Evolutionary conservation across 495 filamentous ascomycete species (phyloP), one percentile per base, ranked within the genome.

Genomic region (Acidomyces sp.): DNA sequence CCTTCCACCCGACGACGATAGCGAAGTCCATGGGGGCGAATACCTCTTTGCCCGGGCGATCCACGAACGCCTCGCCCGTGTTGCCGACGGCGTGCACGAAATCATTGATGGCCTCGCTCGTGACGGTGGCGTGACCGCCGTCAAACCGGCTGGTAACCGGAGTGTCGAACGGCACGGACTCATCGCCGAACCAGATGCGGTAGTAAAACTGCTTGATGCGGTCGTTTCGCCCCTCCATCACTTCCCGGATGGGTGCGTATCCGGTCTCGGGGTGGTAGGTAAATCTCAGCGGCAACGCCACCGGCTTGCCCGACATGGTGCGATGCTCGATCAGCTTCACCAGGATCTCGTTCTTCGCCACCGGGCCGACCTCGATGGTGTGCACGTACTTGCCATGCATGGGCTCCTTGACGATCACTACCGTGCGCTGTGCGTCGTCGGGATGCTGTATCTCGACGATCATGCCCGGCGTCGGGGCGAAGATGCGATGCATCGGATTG

Each of bases 1-100:
- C 90, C 62, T 97, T 93, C 90, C 90, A 97, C 45, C 90, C 90
- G 13, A 93, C 85, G 19, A 97, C 90, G 45, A 97, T 96, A 41
- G 90, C 90, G 49, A 95, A 97, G 59, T 97, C 90, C 90, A 97
- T 99, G 28, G 92, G 90, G 16, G 90, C 92, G 51, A 77, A 87
- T 51, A 93, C 82, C 54, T 83, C 80, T 65, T 95, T 96, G 41
- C 86, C 92, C 33, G 88, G 88, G 18, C 88, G 77, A 42, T 96
- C 87, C 31, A 97, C 88, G 45, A 96, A 97, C n/a, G 92, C 90
- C 56, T 96, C 90, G 22, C 90, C 85, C 10, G 85, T 96, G 61
- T 97, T 97, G 31, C 90, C 86, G 44, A 97, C 90, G 30, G 90
- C 92, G 56, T 97, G 87, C 12, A 97, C 86, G 50, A 97, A 97